Evolutionary conservation across 306 rosid species (phyloP).

Genomic region (Prunus persica): DNA sequence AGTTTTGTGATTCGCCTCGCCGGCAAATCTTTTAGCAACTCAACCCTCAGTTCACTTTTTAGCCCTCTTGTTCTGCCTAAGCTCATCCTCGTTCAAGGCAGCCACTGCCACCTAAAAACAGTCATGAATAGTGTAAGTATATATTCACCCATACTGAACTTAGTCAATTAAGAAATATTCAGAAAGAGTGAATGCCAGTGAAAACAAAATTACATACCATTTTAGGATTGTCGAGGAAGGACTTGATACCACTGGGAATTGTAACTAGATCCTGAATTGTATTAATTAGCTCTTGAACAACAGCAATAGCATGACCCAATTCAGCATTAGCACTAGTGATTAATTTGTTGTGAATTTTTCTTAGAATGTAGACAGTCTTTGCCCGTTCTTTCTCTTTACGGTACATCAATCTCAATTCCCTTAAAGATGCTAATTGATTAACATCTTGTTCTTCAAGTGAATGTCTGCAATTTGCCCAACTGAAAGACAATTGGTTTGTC

Average conservation of each 20-base stretch:
- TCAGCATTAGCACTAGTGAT: conserved; percentile 6
- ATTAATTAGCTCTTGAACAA: conserved; percentile 20
- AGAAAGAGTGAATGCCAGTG: background rate
- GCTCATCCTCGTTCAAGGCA: conserved; percentile 16
- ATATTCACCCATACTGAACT: background rate
- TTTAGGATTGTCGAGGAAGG: conserved; percentile 11
- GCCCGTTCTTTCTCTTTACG: conserved; percentile 22
- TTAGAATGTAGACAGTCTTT: conserved; percentile 10
- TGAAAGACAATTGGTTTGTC: conserved; percentile 8
- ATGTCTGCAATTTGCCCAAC: conserved; percentile 10
- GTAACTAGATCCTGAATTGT: conserved; percentile 15
- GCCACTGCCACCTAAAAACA: conserved; percentile 13
- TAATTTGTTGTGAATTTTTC: conserved; percentile 11
- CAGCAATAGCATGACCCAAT: background rate
- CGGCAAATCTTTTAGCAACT: background rate
- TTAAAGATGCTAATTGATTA: conserved; percentile 2
- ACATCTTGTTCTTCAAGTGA: conserved; percentile 10
- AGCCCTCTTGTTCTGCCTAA: conserved; percentile 20
- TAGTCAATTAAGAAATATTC: background rate
- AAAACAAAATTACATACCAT: conserved; percentile 3
- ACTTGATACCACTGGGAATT: conserved; percentile 7
- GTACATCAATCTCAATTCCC: conserved; percentile 20
- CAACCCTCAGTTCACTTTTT: background rate
- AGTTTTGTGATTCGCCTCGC: background rate
- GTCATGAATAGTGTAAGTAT: background rate